phyloP scores from a whole-genome alignment of 139 green algal genomes.

The Coelastrella sp. region DNA sequence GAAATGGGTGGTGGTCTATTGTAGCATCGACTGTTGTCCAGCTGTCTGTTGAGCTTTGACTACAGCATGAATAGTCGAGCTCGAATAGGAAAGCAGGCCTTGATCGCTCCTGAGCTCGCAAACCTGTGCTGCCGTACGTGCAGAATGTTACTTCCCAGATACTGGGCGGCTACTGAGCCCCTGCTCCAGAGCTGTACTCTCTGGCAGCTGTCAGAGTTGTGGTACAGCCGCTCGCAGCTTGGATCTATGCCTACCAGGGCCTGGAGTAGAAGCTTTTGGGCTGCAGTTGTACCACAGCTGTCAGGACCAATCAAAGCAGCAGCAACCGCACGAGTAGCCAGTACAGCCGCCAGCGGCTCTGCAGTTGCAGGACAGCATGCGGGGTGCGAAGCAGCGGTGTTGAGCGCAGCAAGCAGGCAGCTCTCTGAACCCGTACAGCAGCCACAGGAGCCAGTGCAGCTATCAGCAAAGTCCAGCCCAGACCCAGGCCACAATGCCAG shows the following conservation, averaged over 20 bases:
- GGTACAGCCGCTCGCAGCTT: not conserved
- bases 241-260: not conserved
- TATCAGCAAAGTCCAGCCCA: not conserved
- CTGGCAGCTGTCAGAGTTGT: slow-evolving; percentile 22
- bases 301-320: not conserved
- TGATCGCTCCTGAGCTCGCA: not conserved
- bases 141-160: slow-evolving; percentile 20
- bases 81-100: too few species aligned
- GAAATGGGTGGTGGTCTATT: not conserved
- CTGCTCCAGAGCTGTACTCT: slow-evolving; percentile 22
- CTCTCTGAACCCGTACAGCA: not conserved
- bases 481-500: not conserved
- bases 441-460: not conserved
- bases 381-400: too few species aligned
- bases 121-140: not conserved
- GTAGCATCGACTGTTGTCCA: not conserved
- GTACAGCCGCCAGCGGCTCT: not conserved
- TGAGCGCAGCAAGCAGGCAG: not conserved
- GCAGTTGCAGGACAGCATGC: too few species aligned
- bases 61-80: too few species aligned
- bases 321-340: not conserved
- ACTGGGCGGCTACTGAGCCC: slow-evolving; percentile 33
- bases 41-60: not conserved
- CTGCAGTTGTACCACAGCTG: not conserved
- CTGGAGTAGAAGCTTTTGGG: slow-evolving; percentile 26